phyloP scores from a whole-genome alignment of 371 early-diverging fungal species.

The Mortierella sp. region DNA sequence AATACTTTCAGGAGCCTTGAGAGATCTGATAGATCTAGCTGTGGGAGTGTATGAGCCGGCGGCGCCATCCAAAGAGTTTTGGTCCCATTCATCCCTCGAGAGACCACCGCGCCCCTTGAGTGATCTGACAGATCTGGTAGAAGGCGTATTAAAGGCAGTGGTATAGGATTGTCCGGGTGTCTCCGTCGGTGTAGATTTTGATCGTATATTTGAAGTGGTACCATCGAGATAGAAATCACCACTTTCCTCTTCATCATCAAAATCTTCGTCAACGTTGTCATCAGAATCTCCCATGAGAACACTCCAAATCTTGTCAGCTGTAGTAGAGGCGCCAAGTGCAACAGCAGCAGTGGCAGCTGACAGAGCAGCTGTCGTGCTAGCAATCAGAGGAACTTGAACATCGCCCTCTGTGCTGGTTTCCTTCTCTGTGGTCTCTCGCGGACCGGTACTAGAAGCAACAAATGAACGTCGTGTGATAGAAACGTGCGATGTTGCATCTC shows the following conservation, averaged over 20 bases:
- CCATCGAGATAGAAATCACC: background rate
- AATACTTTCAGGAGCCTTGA: too few species aligned
- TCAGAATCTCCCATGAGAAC: background rate
- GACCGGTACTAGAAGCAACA: background rate
- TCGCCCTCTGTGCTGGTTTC: background rate
- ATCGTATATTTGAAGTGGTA: too few species aligned
- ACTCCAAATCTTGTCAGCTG: background rate
- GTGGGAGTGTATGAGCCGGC: background rate
- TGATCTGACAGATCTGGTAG: too few species aligned
- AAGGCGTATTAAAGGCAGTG: too few species aligned
- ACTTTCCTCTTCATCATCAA: background rate
- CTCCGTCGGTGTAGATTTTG: too few species aligned
- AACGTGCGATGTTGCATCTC: background rate
- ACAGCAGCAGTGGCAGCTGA: constrained; percentile 16
- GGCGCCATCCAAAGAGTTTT: too few species aligned
- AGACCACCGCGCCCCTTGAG: too few species aligned
- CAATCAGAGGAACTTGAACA: background rate
- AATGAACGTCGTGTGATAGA: background rate
- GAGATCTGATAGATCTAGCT: too few species aligned
- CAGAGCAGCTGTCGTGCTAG: constrained; percentile 7
- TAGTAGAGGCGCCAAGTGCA: constrained; percentile 1
- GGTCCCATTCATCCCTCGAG: too few species aligned
- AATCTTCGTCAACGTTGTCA: background rate
- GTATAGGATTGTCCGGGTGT: too few species aligned
- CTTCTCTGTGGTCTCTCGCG: background rate